phyloP scores from a whole-genome alignment of 306 rosid species.

The Cicer chorassanicum region DNA sequence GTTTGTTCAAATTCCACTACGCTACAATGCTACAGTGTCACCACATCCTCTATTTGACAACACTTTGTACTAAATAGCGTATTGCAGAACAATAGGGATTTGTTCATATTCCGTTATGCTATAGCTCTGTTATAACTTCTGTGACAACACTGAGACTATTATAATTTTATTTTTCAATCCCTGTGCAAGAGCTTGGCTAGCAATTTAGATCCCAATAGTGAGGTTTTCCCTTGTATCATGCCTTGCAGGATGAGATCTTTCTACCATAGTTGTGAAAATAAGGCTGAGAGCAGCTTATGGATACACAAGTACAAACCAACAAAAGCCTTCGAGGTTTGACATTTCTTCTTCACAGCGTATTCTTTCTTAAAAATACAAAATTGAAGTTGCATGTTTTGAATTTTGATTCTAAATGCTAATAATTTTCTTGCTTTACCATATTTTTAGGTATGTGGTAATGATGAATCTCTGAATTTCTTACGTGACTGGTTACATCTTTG shows the following conservation, averaged over 20 bases:
- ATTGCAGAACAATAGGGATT: no score
- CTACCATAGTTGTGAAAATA: slow-evolving; percentile 54
- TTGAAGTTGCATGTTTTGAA: slow-evolving; percentile 34
- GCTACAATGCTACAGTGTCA: no score
- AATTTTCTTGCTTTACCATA: slow-evolving; percentile 33
- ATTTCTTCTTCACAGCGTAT: slow-evolving; percentile 29
- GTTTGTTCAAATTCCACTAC: no score
- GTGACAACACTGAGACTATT: background rate
- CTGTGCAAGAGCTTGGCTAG: slow-evolving; percentile 35
- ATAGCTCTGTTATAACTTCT: no score
- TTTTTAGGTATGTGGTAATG: slow-evolving; percentile 82
- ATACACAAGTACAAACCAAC: slow-evolving; percentile 75
- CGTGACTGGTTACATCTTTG: slow-evolving; percentile 79
- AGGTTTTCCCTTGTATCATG: slow-evolving; percentile 36
- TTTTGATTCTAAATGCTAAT: slow-evolving; percentile 25
- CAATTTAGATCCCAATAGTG: slow-evolving; percentile 28
- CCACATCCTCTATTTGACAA: no score
- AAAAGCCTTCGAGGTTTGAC: slow-evolving; percentile 71
- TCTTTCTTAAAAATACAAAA: background rate
- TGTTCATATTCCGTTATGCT: no score
- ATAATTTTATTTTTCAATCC: slow-evolving; percentile 4
- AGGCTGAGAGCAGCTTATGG: slow-evolving; percentile 68
- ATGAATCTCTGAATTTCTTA: slow-evolving; percentile 69
- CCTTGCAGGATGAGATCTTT: slow-evolving; percentile 58
- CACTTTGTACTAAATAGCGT: no score